A percentile compares a stretch with the other conserved stretches of the same genome.
phyloP scores from a whole-genome alignment of 768 basidiomycete species.

The Tylopilus subfusipes region DNA sequence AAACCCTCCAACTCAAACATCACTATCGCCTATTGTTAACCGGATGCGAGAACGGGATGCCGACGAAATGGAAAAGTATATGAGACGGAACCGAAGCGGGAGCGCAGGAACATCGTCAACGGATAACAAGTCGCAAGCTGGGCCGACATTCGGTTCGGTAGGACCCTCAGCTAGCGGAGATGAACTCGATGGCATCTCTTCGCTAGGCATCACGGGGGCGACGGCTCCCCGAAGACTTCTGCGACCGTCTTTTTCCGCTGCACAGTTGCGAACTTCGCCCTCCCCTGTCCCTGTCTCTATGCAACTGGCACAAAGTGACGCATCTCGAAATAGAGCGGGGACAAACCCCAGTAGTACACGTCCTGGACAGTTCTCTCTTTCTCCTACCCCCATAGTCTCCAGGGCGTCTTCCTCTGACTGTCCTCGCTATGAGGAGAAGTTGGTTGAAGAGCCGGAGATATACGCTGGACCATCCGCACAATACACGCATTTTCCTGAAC shows the following conservation, averaged over 20 bases:
- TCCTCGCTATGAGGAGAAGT: constrained; percentile 34
- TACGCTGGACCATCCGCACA: constrained; percentile 66
- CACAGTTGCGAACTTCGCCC: constrained; percentile 61
- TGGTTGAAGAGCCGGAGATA: constrained; percentile 44
- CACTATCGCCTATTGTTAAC: constrained; percentile 72
- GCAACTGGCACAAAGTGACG: constrained; percentile 41
- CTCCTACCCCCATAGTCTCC: constrained; percentile 39
- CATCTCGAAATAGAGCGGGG: constrained; percentile 56
- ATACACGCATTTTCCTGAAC: constrained; percentile 70
- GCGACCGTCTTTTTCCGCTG: constrained; percentile 74
- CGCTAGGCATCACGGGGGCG: constrained; percentile 47
- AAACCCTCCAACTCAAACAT: constrained; percentile 38
- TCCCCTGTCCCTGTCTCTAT: constrained; percentile 33
- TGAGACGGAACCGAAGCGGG: constrained; percentile 77
- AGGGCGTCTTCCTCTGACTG: constrained; percentile 59
- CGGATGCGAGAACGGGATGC: constrained; percentile 83
- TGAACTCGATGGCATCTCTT: constrained; percentile 47
- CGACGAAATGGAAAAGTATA: constrained; percentile 84
- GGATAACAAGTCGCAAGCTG: constrained; percentile 62
- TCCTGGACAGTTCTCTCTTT: constrained; percentile 41
- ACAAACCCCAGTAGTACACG: constrained; percentile 56
- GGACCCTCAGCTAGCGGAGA: constrained; percentile 55
- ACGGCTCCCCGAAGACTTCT: constrained; percentile 56
- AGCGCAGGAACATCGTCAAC: constrained; percentile 72
- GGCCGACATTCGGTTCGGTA: constrained; percentile 43